phyloP scores from a whole-genome alignment of 805 yeast genomes.

The Yamadazyma insecticola region DNA sequence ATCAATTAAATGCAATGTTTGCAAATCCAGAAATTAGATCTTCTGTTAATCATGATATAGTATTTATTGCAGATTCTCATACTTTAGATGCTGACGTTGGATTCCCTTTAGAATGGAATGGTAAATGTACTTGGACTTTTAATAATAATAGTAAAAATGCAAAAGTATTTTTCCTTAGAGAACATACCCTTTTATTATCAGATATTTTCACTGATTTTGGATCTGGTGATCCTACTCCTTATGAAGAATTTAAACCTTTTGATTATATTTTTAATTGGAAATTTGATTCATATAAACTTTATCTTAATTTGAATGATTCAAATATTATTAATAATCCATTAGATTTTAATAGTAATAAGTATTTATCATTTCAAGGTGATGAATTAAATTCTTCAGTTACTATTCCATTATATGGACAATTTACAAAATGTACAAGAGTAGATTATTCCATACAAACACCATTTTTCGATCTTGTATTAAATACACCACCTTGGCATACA shows the following conservation, averaged over 20 bases:
- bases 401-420: constrained; percentile 58
- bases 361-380: constrained; percentile 67
- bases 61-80: constrained; percentile 61
- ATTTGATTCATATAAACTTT: constrained; percentile 52
- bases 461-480: constrained; percentile 55
- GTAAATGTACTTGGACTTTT: constrained; percentile 64
- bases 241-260: constrained; percentile 74
- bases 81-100: constrained; percentile 52
- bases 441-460: constrained; percentile 52
- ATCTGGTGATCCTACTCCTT: constrained; percentile 65
- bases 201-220: constrained; percentile 77
- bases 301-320: constrained; percentile 76
- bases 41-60: constrained; percentile 83
- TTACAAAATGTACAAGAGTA: constrained; percentile 48
- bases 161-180: constrained; percentile 67
- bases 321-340: constrained; percentile 88
- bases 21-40: constrained; percentile 62
- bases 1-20: constrained; percentile 43
- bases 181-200: constrained; percentile 68
- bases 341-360: constrained; percentile 77
- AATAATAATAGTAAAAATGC: constrained; percentile 47
- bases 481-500: constrained; percentile 93
- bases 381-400: constrained; percentile 40
- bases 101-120: constrained; percentile 83
- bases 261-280: constrained; percentile 59